Evolutionary conservation across 202 grass and related monocot species (phyloP), one percentile per base, ranked within the genome.

Genomic region (Carex arenaria): DNA sequence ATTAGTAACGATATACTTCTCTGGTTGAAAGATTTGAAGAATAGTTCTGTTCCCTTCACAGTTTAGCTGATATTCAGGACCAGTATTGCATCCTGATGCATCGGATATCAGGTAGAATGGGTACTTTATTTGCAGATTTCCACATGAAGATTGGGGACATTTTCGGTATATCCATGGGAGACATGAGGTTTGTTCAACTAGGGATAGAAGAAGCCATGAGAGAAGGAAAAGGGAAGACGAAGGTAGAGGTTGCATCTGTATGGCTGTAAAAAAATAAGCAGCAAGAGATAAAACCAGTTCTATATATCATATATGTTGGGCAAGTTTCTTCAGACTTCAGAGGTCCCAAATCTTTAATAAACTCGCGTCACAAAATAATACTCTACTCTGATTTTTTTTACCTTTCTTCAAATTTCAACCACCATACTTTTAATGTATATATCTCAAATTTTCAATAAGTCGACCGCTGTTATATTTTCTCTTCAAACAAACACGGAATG

Each of bases 191-290:
- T 51, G 69, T 51, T 72, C 18, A 15, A 28, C 11, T 72, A 26
- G 12, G 19, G 11, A 73, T 11, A 73, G 43, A 42, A 69, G 47
- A 31, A 74, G 47, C 12, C 71, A 74, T 74, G 12, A 54, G 71
- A 54, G 71, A 31, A 54, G 47, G 10, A 74, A 73, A 74, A 74
- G 23, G 23, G 47, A 54, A 30, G 71, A 74, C n/a, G 71, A 74
- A 54, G 12, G 51, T 23, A 22, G 42, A 72, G 10, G 71, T 14
- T 30, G 20, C 19, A 10, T 31, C 45, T 54, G 23, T 13, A 74
- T 53, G 67, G 18, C 22, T 74, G 34, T 36, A 54, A 17, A 36
- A 36, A 74, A 31, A 14, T 53, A 30, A 51, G 3, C 3, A 15
- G 18, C 40, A 23, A 3, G 18, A 72, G 38, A 12, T 51, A 23